Evolutionary conservation across 441 rosid species (phyloP), one percentile per base, ranked within the genome.

Genomic region (Euphorbia schlechtendalii): DNA sequence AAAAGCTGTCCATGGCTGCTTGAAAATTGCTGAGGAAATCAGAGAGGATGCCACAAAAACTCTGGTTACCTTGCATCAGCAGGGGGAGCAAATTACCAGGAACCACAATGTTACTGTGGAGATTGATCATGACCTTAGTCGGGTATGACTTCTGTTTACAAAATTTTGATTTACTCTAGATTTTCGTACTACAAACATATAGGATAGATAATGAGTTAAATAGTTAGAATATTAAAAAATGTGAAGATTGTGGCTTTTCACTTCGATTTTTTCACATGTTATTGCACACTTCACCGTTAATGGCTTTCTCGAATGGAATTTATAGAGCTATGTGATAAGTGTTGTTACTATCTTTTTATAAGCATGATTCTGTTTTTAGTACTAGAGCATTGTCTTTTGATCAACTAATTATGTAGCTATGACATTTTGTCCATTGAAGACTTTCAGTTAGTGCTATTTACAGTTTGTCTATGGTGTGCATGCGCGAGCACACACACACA

Each of bases 1-100:
- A 43, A 83, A 84, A 59, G 56, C 87, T 36, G 96, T 87, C 11
- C 75, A 89, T 49, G 80, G 82, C 69, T 86, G 93, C 78, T 65
- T 92, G 53, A 92, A 89, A 77, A 90, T 92, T 43, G 98, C 96
- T n/a, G 88, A 82, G 73, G 95, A 86, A 56, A 92, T 92, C 14
- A 87, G 96, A 73, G 85, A 80, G 48, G 91, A 82, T 51, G 96
- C 88, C 20, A 77, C 88, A 3, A 81, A 77, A 34, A 87, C 95
- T 67, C 70, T 92, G 81, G 69, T 80, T 48, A 81, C 79, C 67
- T 70, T 92, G 76, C 91, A 92, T 66, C 83, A 89, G 18, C 98
- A 92, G 75, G 95, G 96, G n/a, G 95, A 87, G 72, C 96, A 89
- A 68, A 92, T 92, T 74, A 79, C 82, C 57, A 76, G 83, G 85